Evolutionary conservation across 192 early-diverging fungal species (phyloP).

Genomic region (Haplosporangium gracile): DNA sequence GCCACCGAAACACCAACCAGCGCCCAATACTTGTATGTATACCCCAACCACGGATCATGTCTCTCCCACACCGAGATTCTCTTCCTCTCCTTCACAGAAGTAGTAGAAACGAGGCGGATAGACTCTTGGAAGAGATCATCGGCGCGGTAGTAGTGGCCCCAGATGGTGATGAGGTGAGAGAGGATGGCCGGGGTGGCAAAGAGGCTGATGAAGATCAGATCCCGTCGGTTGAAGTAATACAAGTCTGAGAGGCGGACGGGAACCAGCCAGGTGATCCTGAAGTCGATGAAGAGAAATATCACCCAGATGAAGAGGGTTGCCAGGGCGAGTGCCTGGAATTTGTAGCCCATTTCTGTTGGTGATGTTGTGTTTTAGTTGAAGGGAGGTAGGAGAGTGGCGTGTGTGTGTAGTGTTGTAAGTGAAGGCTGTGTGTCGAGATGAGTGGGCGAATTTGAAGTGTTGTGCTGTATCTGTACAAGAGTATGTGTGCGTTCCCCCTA

Average conservation of each 20-base stretch:
- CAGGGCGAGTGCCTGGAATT: conserved; percentile 3
- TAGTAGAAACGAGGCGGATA: conserved; percentile 18
- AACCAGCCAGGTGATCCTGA: conserved; percentile 18
- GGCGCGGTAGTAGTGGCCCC: conserved; percentile 45
- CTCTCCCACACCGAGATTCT: conserved; percentile 41
- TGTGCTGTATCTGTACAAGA: not conserved
- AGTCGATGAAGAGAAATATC: conserved; percentile 18
- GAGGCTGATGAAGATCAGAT: conserved; percentile 18
- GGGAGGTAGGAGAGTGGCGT: not conserved
- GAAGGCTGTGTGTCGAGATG: not conserved
- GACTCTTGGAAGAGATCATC: conserved; percentile 33
- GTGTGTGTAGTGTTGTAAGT: not conserved
- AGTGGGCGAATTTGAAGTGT: not conserved
- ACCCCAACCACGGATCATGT: conserved; percentile 46
- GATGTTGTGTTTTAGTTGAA: not conserved
- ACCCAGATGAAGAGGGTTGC: not conserved
- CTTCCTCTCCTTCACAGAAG: conserved; percentile 1
- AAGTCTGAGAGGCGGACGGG: not conserved
- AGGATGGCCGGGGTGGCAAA: conserved; percentile 27
- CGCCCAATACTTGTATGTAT: conserved; percentile 27
- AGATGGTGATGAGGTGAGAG: conserved; percentile 46
- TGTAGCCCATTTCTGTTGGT: not conserved
- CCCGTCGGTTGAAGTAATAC: conserved; percentile 37
- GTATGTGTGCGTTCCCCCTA: not conserved
- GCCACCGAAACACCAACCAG: conserved; percentile 12